These are phyloP conservation scores for Phytopythium chamaehyphon DNA, from an alignment of 352 stramenopile genomes.

Conservation along the genomic window DNA sequence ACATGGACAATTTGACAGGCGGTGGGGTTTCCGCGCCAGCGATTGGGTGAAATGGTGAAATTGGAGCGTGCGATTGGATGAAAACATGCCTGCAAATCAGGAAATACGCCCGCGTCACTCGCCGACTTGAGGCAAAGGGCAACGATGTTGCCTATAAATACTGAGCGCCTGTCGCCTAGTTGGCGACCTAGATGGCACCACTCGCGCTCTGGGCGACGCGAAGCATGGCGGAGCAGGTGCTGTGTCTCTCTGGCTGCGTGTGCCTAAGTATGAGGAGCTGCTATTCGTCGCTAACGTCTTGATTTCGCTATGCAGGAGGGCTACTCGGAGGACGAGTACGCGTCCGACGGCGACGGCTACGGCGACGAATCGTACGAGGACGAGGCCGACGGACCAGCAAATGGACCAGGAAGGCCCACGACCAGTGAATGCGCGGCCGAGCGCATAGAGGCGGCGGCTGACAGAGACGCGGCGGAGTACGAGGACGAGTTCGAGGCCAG, in stretches of 20 bases:
- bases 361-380: constrained; percentile 8
- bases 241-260: no score
- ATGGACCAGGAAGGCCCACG: background rate
- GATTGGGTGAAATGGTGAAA: background rate
- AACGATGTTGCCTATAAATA: no score
- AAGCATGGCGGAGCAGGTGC: constrained; percentile 12
- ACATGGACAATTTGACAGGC: no score
- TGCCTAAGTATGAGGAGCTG: no score
- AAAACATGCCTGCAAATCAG: no score
- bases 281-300: no score
- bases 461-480: constrained; percentile 8
- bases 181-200: background rate
- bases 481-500: constrained; percentile 15
- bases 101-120: background rate
- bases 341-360: constrained; percentile 21
- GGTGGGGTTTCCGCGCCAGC: no score
- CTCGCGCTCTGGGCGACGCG: background rate
- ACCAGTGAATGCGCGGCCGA: background rate
- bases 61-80: background rate
- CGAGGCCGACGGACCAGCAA: background rate
- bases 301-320: no score
- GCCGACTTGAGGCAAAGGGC: no score
- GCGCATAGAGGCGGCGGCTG: background rate
- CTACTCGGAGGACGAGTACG: constrained; percentile 59
- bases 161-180: background rate